Conservation (phyloP, 192 early-diverging fungal genomes). For the Cetraspora pellucida region DNA sequence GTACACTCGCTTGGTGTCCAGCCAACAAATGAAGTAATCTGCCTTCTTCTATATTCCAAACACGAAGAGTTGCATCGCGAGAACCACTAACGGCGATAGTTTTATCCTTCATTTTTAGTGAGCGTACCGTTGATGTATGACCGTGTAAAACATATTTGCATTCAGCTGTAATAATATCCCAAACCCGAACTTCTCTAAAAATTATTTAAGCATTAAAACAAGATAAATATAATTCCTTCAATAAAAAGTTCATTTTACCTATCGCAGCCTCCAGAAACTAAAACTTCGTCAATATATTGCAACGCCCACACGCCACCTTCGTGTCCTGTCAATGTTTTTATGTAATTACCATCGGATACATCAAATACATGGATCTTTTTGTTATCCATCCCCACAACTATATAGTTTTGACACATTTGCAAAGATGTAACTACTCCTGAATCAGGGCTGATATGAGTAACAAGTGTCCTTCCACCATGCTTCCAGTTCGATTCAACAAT, state of each 20-base stretch:
- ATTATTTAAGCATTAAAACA: conserved; percentile 1
- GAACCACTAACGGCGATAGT: conserved; percentile 84
- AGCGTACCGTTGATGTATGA: conserved; percentile 96
- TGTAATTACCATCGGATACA: conserved; percentile 68
- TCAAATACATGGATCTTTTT: conserved; percentile 92
- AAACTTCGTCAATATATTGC: conserved; percentile 74
- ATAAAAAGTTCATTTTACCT: conserved; percentile 55
- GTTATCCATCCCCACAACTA: conserved; percentile 93
- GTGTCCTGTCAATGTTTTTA: conserved; percentile 79
- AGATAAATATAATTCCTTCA: neutral
- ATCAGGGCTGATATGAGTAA: conserved; percentile 46
- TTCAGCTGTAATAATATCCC: conserved; percentile 86
- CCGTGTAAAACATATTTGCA: conserved; percentile 92
- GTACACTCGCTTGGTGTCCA: conserved; percentile 88
- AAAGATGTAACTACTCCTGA: conserved; percentile 87
- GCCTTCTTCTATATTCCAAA: conserved; percentile 80
- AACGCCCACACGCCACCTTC: conserved; percentile 97
- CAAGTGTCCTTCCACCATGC: conserved; percentile 47
- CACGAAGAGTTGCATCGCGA: conserved; percentile 87
- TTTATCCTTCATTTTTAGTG: conserved; percentile 78
- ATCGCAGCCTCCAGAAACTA: conserved; percentile 96
- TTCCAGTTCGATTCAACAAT: conserved; percentile 58
- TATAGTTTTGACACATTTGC: conserved; percentile 91
- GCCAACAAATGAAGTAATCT: conserved; percentile 74
- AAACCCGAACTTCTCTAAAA: conserved; percentile 82